Evolutionary conservation across 1,284 basidiomycete species (phyloP).

Genomic region (Thecaphora frezii): DNA sequence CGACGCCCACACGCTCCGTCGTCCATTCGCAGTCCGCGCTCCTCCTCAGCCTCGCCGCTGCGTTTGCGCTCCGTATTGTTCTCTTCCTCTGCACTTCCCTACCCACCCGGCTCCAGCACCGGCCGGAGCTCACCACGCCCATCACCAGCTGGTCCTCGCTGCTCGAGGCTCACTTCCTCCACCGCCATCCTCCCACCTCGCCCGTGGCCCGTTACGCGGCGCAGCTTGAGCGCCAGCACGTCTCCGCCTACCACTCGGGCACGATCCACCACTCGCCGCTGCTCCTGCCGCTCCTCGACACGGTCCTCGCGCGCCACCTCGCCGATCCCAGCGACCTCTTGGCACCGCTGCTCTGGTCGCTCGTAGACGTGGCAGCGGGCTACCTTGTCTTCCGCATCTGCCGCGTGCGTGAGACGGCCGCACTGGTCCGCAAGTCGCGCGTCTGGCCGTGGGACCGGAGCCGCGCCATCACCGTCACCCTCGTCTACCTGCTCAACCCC

Average conservation of each 20-base stretch:
- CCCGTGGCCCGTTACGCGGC: constrained; percentile 11
- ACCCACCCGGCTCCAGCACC: constrained; percentile 55
- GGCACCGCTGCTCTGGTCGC: constrained; percentile 65
- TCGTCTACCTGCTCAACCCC: constrained; percentile 77
- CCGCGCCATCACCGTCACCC: constrained; percentile 27
- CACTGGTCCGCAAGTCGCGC: constrained; percentile 16
- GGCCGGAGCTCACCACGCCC: constrained; percentile 77
- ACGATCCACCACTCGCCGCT: constrained; percentile 72
- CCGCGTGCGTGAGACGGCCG: constrained; percentile 11
- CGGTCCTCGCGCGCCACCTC: not conserved
- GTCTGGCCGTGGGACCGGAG: constrained; percentile 27
- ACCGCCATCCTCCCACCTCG: constrained; percentile 23
- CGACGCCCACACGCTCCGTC: constrained; percentile 4
- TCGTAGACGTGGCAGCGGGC: constrained; percentile 67
- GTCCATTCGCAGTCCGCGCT: constrained; percentile 14
- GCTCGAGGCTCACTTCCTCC: constrained; percentile 59
- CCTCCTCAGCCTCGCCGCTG: constrained; percentile 10
- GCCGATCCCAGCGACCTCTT: constrained; percentile 6
- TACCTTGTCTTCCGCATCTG: constrained; percentile 33
- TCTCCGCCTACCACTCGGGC: constrained; percentile 13
- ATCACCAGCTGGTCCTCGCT: constrained; percentile 71
- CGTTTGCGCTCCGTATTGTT: constrained; percentile 48
- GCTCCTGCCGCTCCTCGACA: constrained; percentile 66
- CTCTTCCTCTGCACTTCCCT: constrained; percentile 56
- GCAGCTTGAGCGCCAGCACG: constrained; percentile 67